Evolutionary conservation across 1,139 yeast species (phyloP).

Genomic region (Geotrichum fermentans): DNA sequence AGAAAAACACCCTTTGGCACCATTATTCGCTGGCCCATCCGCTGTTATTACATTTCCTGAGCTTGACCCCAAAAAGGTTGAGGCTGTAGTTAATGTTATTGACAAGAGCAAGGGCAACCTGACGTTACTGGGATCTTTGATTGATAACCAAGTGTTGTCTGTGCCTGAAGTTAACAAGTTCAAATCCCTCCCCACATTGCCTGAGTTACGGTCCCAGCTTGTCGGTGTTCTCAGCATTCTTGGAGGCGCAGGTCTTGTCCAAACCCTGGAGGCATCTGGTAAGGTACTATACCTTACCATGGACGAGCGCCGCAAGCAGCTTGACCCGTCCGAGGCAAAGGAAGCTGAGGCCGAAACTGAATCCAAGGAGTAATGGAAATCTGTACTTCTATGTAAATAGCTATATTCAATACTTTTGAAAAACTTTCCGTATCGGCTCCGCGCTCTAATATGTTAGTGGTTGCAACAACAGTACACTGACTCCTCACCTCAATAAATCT

Average conservation of each 20-base stretch:
- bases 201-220: conserved; percentile 71
- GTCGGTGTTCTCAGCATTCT: conserved; percentile 77
- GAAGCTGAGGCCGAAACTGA: conserved; percentile 11
- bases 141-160: conserved; percentile 58
- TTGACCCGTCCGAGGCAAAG: conserved; percentile 26
- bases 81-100: conserved; percentile 55
- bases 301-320: conserved; percentile 53
- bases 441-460: conserved; percentile 20
- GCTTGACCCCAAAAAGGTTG: conserved; percentile 65
- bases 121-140: conserved; percentile 77
- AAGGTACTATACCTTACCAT: conserved; percentile 68
- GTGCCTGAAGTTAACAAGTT: conserved; percentile 53
- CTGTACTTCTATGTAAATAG: conserved; percentile 6
- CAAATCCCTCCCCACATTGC: conserved; percentile 68
- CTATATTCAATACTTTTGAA: conserved; percentile 25
- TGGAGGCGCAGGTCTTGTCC: conserved; percentile 86
- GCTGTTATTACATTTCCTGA: conserved; percentile 68
- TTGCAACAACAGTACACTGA: not conserved
- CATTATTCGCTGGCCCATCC: conserved; percentile 77
- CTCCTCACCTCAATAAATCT: conserved; percentile 24
- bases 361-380: not conserved
- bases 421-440: conserved; percentile 26
- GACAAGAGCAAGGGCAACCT: conserved; percentile 66
- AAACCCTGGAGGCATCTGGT: conserved; percentile 67
- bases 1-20: conserved; percentile 58